Base-by-base conservation (phyloP, 345 rosid genomes). In the Moricandia moricandioides region DNA sequence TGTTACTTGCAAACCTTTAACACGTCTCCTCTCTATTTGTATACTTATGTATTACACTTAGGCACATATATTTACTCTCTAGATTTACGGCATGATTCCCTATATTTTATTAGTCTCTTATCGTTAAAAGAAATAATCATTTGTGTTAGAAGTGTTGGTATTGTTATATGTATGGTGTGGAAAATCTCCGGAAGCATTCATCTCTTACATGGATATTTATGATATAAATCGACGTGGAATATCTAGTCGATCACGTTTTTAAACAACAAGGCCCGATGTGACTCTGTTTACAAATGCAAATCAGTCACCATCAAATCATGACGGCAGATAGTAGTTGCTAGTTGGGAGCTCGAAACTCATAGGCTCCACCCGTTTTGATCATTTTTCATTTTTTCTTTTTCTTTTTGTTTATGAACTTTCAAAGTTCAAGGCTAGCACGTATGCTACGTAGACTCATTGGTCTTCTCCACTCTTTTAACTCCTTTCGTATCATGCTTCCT, bases 301-400 rank as follows among this genome's bases (percentile, higher is more conserved):
- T 47, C 62, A 59, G 21, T 74, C 54, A 26, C 52, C 39, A 76
- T 61, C 47, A 62, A 54, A 69, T 62, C 31, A 65, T 5, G 47
- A 39, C 58, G 65, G 66, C 51, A 66, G 71, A 57, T 56, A 31
- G 68, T 61, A 51, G 74, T 75, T 68, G 9, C 69, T 52, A 54
- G 79, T 76, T 76, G 74, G 69, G 69, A 62, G 79, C 17, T 62
- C 57, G 57, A 62, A 69, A 75, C 47, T 47, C 54, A 10, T 67
- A 57, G 29, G 14, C 71, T 43, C 11, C 34, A 30, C 34, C 67
- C 26, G 39, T 45, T 27, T 35, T 43, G 69, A 5, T 26, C 4
- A 6, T 18, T 67, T 67, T 13, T 21, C 8, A 0, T 10, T 35
- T 33, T 33, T 21, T 1, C 0, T 6, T 35, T 14, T 54, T 26